Conservation (phyloP, 2,329 filamentous ascomycete species). For the Decorospora gaudefroyi region DNA sequence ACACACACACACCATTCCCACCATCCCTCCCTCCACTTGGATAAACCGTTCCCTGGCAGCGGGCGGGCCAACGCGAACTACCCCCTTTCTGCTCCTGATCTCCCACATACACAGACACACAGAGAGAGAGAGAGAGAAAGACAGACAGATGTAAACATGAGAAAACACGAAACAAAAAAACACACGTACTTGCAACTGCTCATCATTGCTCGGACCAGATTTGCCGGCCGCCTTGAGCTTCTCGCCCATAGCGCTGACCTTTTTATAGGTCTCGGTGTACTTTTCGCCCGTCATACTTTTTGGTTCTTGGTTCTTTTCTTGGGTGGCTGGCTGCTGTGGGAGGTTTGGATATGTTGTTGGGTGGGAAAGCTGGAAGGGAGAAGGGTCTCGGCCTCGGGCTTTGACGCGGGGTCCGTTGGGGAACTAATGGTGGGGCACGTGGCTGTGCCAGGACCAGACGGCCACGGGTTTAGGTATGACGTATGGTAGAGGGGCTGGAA, state of each 20-base stretch:
- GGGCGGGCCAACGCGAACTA: too few relatives aligned
- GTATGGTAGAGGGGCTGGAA: too few relatives aligned
- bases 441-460: too few relatives aligned
- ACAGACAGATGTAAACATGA: too few relatives aligned
- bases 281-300: constrained; percentile 36
- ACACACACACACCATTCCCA: neutral
- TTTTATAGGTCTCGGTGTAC: constrained; percentile 40
- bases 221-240: constrained; percentile 37
- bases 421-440: too few relatives aligned
- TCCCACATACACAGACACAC: neutral
- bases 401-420: too few relatives aligned
- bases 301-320: neutral
- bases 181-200: constrained; percentile 56
- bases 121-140: neutral
- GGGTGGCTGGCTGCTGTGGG: neutral
- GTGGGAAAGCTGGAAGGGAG: too few relatives aligned
- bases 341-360: too few relatives aligned
- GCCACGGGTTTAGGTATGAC: too few relatives aligned
- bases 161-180: neutral
- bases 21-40: neutral
- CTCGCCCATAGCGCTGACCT: constrained; percentile 39
- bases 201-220: constrained; percentile 38
- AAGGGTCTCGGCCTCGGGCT: too few relatives aligned
- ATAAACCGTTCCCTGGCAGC: too few relatives aligned
- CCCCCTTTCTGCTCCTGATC: neutral